Evolutionary conservation across 805 yeast species (phyloP).

Genomic region (Candida broadrunensis): DNA sequence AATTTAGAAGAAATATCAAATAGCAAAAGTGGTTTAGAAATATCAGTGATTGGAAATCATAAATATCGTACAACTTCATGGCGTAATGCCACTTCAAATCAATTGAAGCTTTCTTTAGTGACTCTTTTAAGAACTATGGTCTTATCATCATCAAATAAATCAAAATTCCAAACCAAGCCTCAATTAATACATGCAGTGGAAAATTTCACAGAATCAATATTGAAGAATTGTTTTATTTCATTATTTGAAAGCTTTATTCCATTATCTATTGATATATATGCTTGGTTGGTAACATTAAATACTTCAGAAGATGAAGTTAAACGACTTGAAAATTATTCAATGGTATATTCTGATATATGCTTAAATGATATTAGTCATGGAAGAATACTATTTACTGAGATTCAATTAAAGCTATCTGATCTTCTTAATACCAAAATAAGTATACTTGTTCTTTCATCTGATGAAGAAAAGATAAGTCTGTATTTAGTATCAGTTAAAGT

Average conservation of each 20-base stretch:
- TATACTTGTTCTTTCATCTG: constrained; percentile 22
- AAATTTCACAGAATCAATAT: constrained; percentile 18
- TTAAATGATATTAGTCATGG: constrained; percentile 3
- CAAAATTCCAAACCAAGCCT: constrained; percentile 20
- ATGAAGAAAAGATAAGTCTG: constrained; percentile 28
- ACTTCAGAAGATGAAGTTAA: background rate
- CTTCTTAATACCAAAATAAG: constrained; percentile 23
- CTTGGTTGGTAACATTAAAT: constrained; percentile 14
- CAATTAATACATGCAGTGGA: constrained; percentile 20
- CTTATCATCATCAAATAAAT: constrained; percentile 13
- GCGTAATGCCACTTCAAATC: constrained; percentile 36
- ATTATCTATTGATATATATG: constrained; percentile 25
- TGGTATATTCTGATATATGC: constrained; percentile 3
- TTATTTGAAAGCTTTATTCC: constrained; percentile 29
- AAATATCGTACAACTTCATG: constrained; percentile 22
- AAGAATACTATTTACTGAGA: constrained; percentile 10
- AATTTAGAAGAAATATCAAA: constrained; percentile 1
- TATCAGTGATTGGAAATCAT: constrained; percentile 1
- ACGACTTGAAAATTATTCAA: background rate
- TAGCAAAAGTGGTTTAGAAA: background rate
- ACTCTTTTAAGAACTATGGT: constrained; percentile 28
- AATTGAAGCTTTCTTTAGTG: constrained; percentile 31
- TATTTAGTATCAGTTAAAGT: constrained; percentile 27
- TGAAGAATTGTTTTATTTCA: constrained; percentile 25
- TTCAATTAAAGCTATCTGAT: constrained; percentile 22